Evolutionary conservation across 1,139 yeast genomes (phyloP), one percentile per base, ranked within the genome.

Genomic region (Saccharomycopsis hybrid): DNA sequence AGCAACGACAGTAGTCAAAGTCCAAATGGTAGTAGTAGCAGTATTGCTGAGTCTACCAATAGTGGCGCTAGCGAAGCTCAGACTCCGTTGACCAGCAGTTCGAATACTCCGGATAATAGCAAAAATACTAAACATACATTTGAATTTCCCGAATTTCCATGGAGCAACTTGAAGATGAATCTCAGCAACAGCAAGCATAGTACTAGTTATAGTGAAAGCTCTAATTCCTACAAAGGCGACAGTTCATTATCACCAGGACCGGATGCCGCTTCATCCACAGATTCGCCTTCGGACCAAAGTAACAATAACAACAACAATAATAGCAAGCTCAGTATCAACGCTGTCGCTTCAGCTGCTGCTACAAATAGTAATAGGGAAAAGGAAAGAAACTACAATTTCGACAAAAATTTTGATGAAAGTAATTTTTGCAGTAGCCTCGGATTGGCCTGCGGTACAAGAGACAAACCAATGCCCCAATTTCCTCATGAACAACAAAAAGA

Each of bases 391-490:
- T 37, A 36, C 41, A 51, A 66, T 51, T 68, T 68, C 51, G 65
- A 69, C 45, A 72, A 69, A n/a, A 67, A 70, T 50, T 75, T 71
- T 57, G 73, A 73, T 59, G 79, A 76, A 56, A 70, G 72, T 48
- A 70, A 73, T 28, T 90, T 90, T 61, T 90, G 97, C 62, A 77
- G 76, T 30, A 78, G 81, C 59, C 72, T 90, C 59, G 77, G 78
- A 55, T 76, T 80, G 62, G 97, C 90, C 0, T 90, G 97, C 65
- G 97, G 96, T 18, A 82, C 82, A n/a, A 80, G 73, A 61, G 72
- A 72, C 31, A 68, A 76, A 54, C 95, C 95, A 2, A 65, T 82
- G 5, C 95, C 96, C 5, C 76, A 77, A 60, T 33, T 37, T 31
- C 53, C 49, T 33, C 31, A 24, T 55, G 49, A 56, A 53, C 58